Evolutionary conservation across 768 basidiomycete species (phyloP), one percentile per base, ranked within the genome.

Genomic region (Trametes gibbosa): DNA sequence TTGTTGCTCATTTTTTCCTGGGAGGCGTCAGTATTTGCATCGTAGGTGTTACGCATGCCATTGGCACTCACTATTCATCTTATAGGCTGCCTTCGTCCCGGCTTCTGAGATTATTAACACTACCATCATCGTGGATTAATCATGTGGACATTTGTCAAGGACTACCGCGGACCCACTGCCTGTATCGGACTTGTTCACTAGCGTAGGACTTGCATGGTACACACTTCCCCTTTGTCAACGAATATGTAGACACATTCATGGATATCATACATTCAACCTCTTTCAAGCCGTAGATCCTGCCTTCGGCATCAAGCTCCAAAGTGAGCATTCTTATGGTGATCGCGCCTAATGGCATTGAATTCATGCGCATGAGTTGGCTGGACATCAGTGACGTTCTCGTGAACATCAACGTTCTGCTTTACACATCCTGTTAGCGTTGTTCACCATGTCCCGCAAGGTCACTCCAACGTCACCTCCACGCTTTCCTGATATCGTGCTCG

Each of bases 1-100:
- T 46, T 41, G 64, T 53, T 9, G 59, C 63, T 8, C 67, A 68
- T 46, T 59, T 66, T 42, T 53, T 40, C 19, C 51, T 66, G 6
- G 43, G 64, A 14, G 67, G 64, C 14, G 65, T 68, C 34, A 50
- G 65, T 63, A 17, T n/a, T n/a, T n/a, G 13, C 9, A 17, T 10
- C 2, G n/a, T n/a, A 13, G 2, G 23, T n/a, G 14, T 8, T n/a
- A n/a, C n/a, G 3, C 10, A 24, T 40, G 14, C 13, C 2, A 10
- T 21, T n/a, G 5, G 5, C 1, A 27, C 23, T 51, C 16, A 39
- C 21, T 16, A 25, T 35, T 5, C 3, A 4, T 19, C 5, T 13
- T 41, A 2, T 25, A 52, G 50, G 50, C 50, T 17, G 50, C 50
- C 2, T 25, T 52, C 5, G 50, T 19, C 7, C 50, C 50, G 12